A percentile compares a stretch with the other conserved stretches of the same genome.
Conservation (phyloP, 169 alveolate genomes). For the Cryptosporidium meleagridis region DNA sequence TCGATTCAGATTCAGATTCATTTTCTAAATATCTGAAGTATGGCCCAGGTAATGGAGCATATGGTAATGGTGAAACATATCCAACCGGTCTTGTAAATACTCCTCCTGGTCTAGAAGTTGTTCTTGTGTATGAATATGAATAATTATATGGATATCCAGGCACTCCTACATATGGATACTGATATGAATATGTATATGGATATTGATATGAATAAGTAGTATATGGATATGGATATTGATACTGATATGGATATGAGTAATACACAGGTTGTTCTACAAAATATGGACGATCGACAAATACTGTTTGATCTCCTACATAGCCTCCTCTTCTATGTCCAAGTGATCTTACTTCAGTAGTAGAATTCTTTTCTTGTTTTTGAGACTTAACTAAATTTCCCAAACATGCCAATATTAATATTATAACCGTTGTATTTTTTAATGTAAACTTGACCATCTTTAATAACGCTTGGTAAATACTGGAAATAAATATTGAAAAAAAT, state of each 20-base stretch:
- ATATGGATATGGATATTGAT: conserved; percentile 38
- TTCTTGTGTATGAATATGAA: conserved; percentile 62
- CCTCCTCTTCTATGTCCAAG: conserved; percentile 63
- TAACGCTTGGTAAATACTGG: background rate
- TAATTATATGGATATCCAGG: conserved; percentile 32
- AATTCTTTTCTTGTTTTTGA: background rate
- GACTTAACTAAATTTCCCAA: background rate
- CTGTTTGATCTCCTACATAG: conserved; percentile 40
- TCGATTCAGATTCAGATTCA: background rate
- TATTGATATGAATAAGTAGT: conserved; percentile 1
- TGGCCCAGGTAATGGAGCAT: conserved; percentile 55
- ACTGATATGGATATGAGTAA: conserved; percentile 47
- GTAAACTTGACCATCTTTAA: conserved; percentile 10
- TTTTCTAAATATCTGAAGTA: conserved; percentile 58
- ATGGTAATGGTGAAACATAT: background rate
- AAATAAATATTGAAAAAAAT: background rate
- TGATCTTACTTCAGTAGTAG: conserved; percentile 21
- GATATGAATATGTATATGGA: conserved; percentile 41
- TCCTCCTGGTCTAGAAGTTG: conserved; percentile 56
- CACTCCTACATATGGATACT: conserved; percentile 13
- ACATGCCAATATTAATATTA: conserved; percentile 7
- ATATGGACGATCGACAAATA: conserved; percentile 20
- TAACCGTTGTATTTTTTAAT: background rate
- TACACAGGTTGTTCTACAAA: background rate
- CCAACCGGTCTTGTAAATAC: background rate